Conservation (phyloP, 1,284 basidiomycete species). For the Sporisorium sorghi region DNA sequence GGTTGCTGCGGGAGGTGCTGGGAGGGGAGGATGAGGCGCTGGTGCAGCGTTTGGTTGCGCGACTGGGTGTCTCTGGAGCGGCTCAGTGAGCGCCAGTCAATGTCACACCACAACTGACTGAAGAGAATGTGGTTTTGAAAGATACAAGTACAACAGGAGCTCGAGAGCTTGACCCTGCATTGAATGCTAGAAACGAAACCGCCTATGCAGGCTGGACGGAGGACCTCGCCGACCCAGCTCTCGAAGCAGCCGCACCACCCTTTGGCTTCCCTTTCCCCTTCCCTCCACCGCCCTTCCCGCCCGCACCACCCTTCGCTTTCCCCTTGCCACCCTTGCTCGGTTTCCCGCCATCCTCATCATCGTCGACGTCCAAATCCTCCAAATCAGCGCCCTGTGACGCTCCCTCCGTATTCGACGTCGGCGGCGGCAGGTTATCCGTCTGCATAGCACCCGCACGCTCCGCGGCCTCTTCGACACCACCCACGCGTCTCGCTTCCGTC, state of each 20-base stretch:
- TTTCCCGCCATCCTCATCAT: conserved; percentile 18
- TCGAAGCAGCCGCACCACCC: conserved; percentile 17
- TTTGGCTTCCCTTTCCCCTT: conserved; percentile 35
- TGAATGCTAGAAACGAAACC: background rate
- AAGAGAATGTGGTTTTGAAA: background rate
- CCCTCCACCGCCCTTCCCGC: conserved; percentile 22
- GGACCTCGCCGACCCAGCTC: conserved; percentile 35
- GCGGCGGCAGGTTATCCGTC: conserved; percentile 37
- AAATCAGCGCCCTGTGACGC: conserved; percentile 16
- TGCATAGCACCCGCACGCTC: conserved; percentile 56
- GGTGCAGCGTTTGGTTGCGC: conserved; percentile 12
- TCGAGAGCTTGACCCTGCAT: background rate
- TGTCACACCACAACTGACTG: background rate
- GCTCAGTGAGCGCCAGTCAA: background rate
- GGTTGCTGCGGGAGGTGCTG: conserved; percentile 20
- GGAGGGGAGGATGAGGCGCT: conserved; percentile 1
- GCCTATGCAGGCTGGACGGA: conserved; percentile 28
- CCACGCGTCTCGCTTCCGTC: conserved; percentile 61
- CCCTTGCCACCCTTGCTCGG: conserved; percentile 22
- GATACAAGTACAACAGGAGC: conserved; percentile 33
- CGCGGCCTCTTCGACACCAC: conserved; percentile 62
- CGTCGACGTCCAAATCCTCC: conserved; percentile 32
- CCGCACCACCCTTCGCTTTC: conserved; percentile 21
- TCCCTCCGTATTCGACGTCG: conserved; percentile 17
- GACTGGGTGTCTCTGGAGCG: background rate